Conservation (phyloP, 352 stramenopile genomes). For the Phytophthora multivora region DNA sequence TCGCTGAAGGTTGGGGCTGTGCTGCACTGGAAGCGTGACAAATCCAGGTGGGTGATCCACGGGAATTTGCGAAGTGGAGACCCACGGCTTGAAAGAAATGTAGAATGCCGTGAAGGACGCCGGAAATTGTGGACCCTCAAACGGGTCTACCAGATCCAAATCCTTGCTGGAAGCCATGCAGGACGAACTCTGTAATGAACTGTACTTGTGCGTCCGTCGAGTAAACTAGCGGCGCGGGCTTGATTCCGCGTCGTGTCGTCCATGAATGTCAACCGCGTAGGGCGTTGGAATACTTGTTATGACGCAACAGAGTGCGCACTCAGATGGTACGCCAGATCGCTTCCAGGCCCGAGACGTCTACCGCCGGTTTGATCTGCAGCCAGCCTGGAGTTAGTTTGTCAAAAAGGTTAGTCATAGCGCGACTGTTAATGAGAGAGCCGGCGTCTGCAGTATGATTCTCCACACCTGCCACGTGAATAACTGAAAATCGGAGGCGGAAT, state of each 20-base stretch:
- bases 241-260: neutral
- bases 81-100: too few species aligned
- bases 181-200: conserved; percentile 7
- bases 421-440: conserved; percentile 4
- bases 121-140: neutral
- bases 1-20: too few species aligned
- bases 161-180: conserved; percentile 7
- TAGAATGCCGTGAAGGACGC: too few species aligned
- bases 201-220: neutral
- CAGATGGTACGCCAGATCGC: conserved; percentile 15
- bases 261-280: neutral
- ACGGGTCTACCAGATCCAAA: neutral
- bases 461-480: conserved; percentile 3
- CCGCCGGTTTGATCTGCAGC: neutral
- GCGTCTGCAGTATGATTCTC: conserved; percentile 5
- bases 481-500: conserved; percentile 8
- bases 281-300: neutral
- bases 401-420: neutral
- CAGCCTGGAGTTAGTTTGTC: conserved; percentile 2
- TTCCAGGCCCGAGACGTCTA: neutral
- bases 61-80: neutral
- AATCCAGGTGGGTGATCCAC: too few species aligned
- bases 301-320: conserved; percentile 10
- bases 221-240: neutral
- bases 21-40: too few species aligned